Evolutionary conservation across 495 filamentous ascomycete species (phyloP).

Genomic region (Xylaria acuta): DNA sequence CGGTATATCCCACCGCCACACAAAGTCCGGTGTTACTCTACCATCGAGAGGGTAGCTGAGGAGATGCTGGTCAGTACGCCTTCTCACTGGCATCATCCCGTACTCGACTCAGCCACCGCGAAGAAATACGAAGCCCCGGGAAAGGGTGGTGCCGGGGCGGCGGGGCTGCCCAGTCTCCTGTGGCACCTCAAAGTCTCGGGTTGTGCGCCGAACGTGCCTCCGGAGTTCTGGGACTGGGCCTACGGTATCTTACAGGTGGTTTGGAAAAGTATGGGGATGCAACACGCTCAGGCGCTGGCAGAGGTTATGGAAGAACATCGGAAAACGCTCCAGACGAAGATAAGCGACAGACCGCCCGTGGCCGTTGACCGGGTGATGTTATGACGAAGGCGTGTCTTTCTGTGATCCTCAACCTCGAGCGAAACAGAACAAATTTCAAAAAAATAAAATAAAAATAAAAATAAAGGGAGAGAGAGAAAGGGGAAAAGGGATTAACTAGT

Average conservation of each 20-base stretch:
- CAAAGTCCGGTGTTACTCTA: conserved; percentile 40
- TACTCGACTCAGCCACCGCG: conserved; percentile 35
- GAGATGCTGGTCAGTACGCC: conserved; percentile 51
- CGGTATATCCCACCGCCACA: conserved; percentile 44
- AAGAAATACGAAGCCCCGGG: conserved; percentile 44
- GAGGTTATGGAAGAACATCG: conserved; percentile 43
- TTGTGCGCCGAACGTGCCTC: conserved; percentile 51
- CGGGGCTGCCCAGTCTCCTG: conserved; percentile 49
- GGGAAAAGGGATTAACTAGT: not conserved
- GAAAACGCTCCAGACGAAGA: conserved; percentile 3
- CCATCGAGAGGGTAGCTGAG: conserved; percentile 44
- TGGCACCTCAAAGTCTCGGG: conserved; percentile 51
- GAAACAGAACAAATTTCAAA: not conserved
- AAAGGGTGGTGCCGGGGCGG: conserved; percentile 48
- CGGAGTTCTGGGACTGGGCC: conserved; percentile 46
- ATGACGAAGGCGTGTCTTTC: not conserved
- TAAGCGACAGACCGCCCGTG: not conserved
- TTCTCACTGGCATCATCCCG: conserved; percentile 55
- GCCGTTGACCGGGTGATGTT: not conserved
- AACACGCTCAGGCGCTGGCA: conserved; percentile 45
- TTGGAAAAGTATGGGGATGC: conserved; percentile 55
- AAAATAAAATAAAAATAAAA: not conserved
- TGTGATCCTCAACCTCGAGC: not conserved
- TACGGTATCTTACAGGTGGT: conserved; percentile 46
- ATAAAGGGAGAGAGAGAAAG: not conserved